Evolutionary conservation across 306 rosid species (phyloP), one percentile per base, ranked within the genome.

Genomic region (Quercus alba): DNA sequence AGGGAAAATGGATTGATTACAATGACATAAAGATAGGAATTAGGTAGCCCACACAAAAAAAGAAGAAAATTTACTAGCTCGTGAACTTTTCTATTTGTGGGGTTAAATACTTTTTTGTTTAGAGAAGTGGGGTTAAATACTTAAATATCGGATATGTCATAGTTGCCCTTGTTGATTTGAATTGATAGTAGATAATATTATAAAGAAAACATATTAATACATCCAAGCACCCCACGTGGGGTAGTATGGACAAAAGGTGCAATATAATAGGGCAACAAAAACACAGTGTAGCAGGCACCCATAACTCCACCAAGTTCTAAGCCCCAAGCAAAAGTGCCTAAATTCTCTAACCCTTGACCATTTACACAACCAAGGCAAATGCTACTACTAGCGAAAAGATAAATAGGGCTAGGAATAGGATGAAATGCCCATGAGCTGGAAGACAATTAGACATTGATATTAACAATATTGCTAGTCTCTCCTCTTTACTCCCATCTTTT

Each of bases 281-380:
- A 11, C n/a, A n/a, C 4, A 49, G 71, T 6, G 20, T 75, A 74
- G 54, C 73, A 67, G 33, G 61, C 73, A 57, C 51, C 77, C 69
- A 68, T 70, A 7, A 21, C 54, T 68, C 25, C 49, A 30, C 21
- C 14, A 35, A 70, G 54, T 38, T 74, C 72, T 54, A 26, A 14
- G 55, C 19, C 56, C 72, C 49, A 67, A 46, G 26, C 72, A 77
- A 52, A 77, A 64, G 75, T 19, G n/a, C 81, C 58, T 25, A 72
- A 63, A 25, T 55, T 61, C 30, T 55, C 70, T 28, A 17, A 49
- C 31, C 28, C 54, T 77, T 78, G 80, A 57, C 82, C 69, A 68
- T 46, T 68, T 73, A 46, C 68, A 57, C 75, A 13, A 56, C 68
- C 82, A 82, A 82, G 49, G 76, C 14, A 20, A 73, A 67, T 30